These are phyloP conservation scores for Camellia japonica DNA, from an alignment of 148 eudicot genomes.

Conservation along the genomic window DNA sequence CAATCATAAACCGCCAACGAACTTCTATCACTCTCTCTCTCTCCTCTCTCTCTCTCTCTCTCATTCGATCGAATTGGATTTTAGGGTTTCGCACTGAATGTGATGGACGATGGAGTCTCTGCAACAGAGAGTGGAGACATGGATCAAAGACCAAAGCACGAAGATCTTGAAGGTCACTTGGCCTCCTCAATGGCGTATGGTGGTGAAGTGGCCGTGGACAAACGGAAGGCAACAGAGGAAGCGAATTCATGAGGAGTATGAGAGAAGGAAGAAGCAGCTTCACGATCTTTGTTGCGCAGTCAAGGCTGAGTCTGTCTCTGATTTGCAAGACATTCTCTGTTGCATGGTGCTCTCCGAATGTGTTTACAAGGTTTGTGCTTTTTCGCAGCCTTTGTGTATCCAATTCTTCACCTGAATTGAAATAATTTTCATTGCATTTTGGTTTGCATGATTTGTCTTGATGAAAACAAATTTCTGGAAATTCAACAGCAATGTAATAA, in stretches of 20 bases:
- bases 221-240: conserved; percentile 60
- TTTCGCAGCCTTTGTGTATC: not conserved
- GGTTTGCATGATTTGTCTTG: not conserved
- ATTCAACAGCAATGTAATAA: not conserved
- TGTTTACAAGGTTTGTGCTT: conserved; percentile 73
- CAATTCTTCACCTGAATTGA: not conserved
- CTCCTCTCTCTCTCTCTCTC: too few relatives aligned
- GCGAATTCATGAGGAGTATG: conserved; percentile 65
- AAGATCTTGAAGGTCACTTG: conserved; percentile 58
- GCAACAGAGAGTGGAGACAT: conserved; percentile 67
- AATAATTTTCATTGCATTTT: not conserved
- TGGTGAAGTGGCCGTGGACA: conserved; percentile 77
- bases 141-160: conserved; percentile 75
- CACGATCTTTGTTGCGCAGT: conserved; percentile 57
- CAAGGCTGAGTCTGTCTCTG: conserved; percentile 78
- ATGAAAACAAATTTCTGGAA: not conserved
- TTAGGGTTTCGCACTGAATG: conserved; percentile 1
- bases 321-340: conserved; percentile 92
- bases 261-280: conserved; percentile 64
- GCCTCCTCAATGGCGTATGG: conserved; percentile 62
- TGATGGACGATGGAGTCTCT: conserved; percentile 63
- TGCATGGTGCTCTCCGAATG: conserved; percentile 96
- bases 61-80: not conserved
- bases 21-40: too few relatives aligned
- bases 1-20: too few relatives aligned